A percentile compares a stretch with the other conserved stretches of the same genome.
Evolutionary conservation across 805 yeast species (phyloP).

Genomic region (Yamadazyma olivae): DNA sequence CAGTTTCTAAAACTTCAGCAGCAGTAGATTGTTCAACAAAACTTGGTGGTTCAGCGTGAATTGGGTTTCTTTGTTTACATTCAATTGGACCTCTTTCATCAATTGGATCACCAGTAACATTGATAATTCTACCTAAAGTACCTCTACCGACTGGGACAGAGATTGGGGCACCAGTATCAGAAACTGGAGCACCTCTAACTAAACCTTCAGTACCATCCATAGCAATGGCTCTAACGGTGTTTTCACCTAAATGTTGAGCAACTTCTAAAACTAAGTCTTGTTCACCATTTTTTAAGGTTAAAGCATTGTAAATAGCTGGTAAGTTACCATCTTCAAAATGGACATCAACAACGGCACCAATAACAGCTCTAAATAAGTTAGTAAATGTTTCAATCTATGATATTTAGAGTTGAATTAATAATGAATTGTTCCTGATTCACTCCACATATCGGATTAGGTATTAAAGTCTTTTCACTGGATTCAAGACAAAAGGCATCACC

Average conservation of each 20-base stretch:
- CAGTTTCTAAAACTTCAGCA: constrained; percentile 98
- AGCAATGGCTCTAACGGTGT: constrained; percentile 99
- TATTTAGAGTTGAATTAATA: too few relatives aligned
- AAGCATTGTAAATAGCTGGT: constrained; percentile 96
- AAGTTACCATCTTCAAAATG: constrained; percentile 97
- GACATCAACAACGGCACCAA: constrained; percentile 99
- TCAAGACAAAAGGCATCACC: too few relatives aligned
- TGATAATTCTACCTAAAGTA: constrained; percentile 97
- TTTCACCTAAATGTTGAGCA: constrained; percentile 99
- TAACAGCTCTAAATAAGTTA: constrained; percentile 71
- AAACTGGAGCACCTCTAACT: constrained; percentile 91
- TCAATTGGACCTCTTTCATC: constrained; percentile 99
- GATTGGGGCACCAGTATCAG: constrained; percentile 97
- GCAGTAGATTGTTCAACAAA: constrained; percentile 96
- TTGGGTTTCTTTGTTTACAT: constrained; percentile 90
- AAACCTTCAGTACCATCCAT: constrained; percentile 99
- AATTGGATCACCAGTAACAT: constrained; percentile 99
- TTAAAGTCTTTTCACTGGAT: too few relatives aligned
- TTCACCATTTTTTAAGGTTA: constrained; percentile 77
- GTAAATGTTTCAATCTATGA: constrained; percentile 17
- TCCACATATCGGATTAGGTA: too few relatives aligned
- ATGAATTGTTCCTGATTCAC: too few relatives aligned
- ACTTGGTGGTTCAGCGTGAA: constrained; percentile 96
- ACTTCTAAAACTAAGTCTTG: constrained; percentile 93
- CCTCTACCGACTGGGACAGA: constrained; percentile 99